Evolutionary conservation across 176 grass and related monocot species (phyloP).

Genomic region (Eragrostis curvula): DNA sequence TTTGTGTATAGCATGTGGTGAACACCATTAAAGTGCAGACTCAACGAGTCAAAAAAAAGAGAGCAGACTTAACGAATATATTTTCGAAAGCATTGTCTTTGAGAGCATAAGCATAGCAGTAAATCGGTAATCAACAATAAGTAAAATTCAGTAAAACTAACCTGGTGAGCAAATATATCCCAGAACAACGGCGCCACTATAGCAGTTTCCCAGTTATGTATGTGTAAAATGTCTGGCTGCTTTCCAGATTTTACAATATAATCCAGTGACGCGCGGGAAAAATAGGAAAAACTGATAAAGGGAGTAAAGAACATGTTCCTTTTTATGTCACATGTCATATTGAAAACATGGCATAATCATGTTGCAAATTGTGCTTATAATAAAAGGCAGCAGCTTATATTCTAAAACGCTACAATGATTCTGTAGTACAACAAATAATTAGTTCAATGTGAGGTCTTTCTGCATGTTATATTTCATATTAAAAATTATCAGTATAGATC

Average conservation of each 20-base stretch:
- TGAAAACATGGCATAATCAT: neutral
- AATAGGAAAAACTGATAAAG: conserved; percentile 61
- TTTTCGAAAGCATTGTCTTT: conserved; percentile 1
- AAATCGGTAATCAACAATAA: neutral
- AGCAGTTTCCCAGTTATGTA: conserved; percentile 78
- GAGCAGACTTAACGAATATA: neutral
- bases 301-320: neutral
- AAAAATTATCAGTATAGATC: neutral
- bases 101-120: neutral
- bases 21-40: neutral
- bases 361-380: neutral
- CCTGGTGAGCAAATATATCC: conserved; percentile 71
- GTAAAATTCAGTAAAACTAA: conserved; percentile 36
- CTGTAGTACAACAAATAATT: neutral
- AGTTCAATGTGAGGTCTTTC: conserved; percentile 15
- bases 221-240: conserved; percentile 60
- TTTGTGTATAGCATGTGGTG: neutral
- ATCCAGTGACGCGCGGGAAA: conserved; percentile 69
- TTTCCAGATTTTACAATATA: conserved; percentile 73
- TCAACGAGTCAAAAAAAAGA: too few species aligned
- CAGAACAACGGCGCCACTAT: conserved; percentile 69
- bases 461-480: conserved; percentile 13
- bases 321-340: neutral
- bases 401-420: conserved; percentile 2
- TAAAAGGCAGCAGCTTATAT: conserved; percentile 18